Conservation (phyloP, 2,329 filamentous ascomycete genomes). For the Fusarium goolgardi region DNA sequence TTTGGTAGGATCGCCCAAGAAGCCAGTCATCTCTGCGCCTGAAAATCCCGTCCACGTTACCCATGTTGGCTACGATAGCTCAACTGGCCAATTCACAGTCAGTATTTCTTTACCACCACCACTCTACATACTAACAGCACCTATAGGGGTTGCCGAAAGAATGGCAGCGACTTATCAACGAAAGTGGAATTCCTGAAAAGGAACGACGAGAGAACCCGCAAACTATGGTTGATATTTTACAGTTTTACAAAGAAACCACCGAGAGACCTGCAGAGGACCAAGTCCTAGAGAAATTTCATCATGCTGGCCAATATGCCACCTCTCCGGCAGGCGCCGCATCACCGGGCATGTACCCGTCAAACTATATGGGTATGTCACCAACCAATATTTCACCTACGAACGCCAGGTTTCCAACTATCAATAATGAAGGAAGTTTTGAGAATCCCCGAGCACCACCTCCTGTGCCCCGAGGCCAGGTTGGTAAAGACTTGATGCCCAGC, state of each 20-base stretch:
- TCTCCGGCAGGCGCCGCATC: constrained; percentile 60
- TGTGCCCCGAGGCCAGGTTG: constrained; percentile 70
- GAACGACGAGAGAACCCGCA: constrained; percentile 96
- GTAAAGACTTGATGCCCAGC: constrained; percentile 75
- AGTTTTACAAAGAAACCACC: constrained; percentile 95
- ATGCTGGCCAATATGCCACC: constrained; percentile 71
- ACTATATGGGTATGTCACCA: constrained; percentile 68
- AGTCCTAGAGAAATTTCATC: constrained; percentile 95
- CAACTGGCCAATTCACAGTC: constrained; percentile 96
- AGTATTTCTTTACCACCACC: constrained; percentile 51
- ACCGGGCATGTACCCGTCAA: constrained; percentile 65
- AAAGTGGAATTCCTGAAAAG: constrained; percentile 95
- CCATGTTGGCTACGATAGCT: constrained; percentile 96
- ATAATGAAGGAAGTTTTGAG: constrained; percentile 94
- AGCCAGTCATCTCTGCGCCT: constrained; percentile 94
- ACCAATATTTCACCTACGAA: constrained; percentile 83
- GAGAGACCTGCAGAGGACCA: constrained; percentile 84
- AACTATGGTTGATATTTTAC: constrained; percentile 94
- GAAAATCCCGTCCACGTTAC: constrained; percentile 98
- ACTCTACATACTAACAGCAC: constrained; percentile 26
- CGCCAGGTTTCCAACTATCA: constrained; percentile 84
- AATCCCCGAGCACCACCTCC: constrained; percentile 94
- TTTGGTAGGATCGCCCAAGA: constrained; percentile 84
- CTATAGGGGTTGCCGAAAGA: constrained; percentile 93
- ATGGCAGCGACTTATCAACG: constrained; percentile 95